Base-by-base conservation (phyloP, 2,329 filamentous ascomycete genomes). In the Didymella sp. region DNA sequence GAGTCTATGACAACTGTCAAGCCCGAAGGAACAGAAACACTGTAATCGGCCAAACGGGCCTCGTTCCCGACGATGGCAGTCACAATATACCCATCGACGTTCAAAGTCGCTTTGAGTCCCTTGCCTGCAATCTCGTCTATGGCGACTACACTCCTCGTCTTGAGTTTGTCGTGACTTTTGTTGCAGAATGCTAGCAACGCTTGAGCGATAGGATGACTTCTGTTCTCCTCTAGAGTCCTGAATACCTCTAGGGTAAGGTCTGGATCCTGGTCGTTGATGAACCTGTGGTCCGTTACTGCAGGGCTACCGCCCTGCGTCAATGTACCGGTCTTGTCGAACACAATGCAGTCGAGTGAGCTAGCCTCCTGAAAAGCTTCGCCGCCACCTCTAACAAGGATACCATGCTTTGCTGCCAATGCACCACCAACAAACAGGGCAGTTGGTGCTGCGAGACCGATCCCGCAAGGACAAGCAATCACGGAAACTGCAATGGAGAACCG, bases 301-400 rank as follows among this genome's bases (percentile, higher is more conserved):
- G 90, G 89, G 62, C 91, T 87, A 6, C 89, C 89, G 4, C 84
- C 84, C 66, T 89, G 80, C 0, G 91, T 95, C 56, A 96, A 78
- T 0, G 91, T 96, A 1, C 91, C 91, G 0, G 91, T 96, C 81
- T 96, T 95, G 81, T 96, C 91, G 71, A 96, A 95, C 0, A 95
- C 89, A 35, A 95, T 87, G 49, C 88, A 89, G 72, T 92, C 87
- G 41, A 93, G 82, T 11, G 84, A 85, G 71, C 89, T 92, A 4
- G 91, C 91, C 77, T 92, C 91, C 73, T 94, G 90, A 71, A 95
- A 94, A 0, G 91, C 91, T 71, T 93, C 90, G 30, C 91, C 91
- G 21, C 91, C 91, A 21, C 91, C 91, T 75, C 92, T 92, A 64
- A 90, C 91, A 1, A 96, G 81, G 51, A 96, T 92, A 1, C 91